Conservation (phyloP, 495 filamentous ascomycete species). For the Penicillium crystallinum region DNA sequence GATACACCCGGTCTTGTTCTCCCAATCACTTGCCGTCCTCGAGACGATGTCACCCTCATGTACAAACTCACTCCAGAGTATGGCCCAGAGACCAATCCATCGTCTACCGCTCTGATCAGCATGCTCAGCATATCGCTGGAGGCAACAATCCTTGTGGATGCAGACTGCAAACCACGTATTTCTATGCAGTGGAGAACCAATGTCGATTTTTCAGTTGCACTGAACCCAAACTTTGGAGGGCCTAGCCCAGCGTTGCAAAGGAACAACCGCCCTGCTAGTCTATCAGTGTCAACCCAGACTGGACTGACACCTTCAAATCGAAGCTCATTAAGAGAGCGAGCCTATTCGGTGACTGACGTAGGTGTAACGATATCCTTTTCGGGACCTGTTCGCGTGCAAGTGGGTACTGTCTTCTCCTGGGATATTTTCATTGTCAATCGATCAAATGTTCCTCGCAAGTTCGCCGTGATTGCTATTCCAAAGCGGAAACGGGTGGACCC, state of each 20-base stretch:
- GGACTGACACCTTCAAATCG: slow-evolving; percentile 38
- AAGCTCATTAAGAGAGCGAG: slow-evolving; percentile 50
- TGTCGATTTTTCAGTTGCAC: slow-evolving; percentile 74
- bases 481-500: slow-evolving; percentile 65
- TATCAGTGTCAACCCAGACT: slow-evolving; percentile 27
- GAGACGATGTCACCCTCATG: slow-evolving; percentile 80
- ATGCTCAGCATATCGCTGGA: slow-evolving; percentile 59
- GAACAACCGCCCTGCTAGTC: slow-evolving; percentile 51
- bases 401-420: slow-evolving; percentile 81
- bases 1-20: slow-evolving; percentile 51
- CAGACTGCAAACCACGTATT: slow-evolving; percentile 66
- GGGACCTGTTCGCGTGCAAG: slow-evolving; percentile 54
- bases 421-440: slow-evolving; percentile 85
- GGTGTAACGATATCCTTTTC: slow-evolving; percentile 74
- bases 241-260: slow-evolving; percentile 51
- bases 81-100: slow-evolving; percentile 45
- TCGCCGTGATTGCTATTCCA: slow-evolving; percentile 74
- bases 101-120: slow-evolving; percentile 45
- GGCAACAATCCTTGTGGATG: slow-evolving; percentile 58
- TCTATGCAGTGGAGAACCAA: slow-evolving; percentile 75
- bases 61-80: slow-evolving; percentile 70
- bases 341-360: slow-evolving; percentile 50
- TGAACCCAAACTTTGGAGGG: slow-evolving; percentile 57
- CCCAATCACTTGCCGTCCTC: slow-evolving; percentile 66
- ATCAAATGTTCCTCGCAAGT: slow-evolving; percentile 60